Conservation (phyloP, 2,329 filamentous ascomycete species). For the Diaporthe sp. region DNA sequence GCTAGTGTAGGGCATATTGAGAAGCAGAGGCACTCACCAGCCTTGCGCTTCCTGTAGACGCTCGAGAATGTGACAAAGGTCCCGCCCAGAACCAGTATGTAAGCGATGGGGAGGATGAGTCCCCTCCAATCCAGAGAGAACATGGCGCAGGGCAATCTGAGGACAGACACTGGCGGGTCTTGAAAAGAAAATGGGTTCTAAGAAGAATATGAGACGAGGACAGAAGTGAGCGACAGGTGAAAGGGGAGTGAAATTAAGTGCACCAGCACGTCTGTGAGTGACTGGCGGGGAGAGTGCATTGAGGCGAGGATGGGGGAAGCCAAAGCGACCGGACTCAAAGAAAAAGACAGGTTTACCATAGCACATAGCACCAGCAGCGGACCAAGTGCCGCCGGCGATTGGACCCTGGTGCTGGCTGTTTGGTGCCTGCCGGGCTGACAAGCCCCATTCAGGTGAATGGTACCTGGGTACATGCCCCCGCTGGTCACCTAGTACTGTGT, state of each 20-base stretch:
- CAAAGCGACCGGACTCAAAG: not conserved
- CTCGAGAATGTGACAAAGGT: slow-evolving; percentile 92
- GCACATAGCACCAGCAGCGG: not conserved
- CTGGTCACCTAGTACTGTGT: not conserved
- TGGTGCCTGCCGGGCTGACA: slow-evolving; percentile 15
- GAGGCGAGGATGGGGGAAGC: not conserved
- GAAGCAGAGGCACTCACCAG: slow-evolving; percentile 62
- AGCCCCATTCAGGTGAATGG: not conserved
- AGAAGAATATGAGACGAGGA: not conserved
- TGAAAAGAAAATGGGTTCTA: not conserved
- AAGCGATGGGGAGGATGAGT: slow-evolving; percentile 87
- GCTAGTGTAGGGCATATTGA: no score
- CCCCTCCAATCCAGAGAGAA: slow-evolving; percentile 80
- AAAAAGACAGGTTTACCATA: slow-evolving; percentile 31
- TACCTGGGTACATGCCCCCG: slow-evolving; percentile 3
- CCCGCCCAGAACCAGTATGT: slow-evolving; percentile 86
- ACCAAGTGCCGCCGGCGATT: not conserved
- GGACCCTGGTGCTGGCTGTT: slow-evolving; percentile 16
- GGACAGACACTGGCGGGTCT: not conserved
- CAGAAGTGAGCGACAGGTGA: slow-evolving; percentile 13
- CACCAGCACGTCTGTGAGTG: slow-evolving; percentile 1
- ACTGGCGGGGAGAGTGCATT: not conserved
- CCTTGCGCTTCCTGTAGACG: slow-evolving; percentile 93
- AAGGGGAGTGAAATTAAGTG: slow-evolving; percentile 7
- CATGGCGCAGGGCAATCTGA: slow-evolving; percentile 48